Evolutionary conservation across 768 basidiomycete species (phyloP).

Genomic region (Kwoniella sp.): DNA sequence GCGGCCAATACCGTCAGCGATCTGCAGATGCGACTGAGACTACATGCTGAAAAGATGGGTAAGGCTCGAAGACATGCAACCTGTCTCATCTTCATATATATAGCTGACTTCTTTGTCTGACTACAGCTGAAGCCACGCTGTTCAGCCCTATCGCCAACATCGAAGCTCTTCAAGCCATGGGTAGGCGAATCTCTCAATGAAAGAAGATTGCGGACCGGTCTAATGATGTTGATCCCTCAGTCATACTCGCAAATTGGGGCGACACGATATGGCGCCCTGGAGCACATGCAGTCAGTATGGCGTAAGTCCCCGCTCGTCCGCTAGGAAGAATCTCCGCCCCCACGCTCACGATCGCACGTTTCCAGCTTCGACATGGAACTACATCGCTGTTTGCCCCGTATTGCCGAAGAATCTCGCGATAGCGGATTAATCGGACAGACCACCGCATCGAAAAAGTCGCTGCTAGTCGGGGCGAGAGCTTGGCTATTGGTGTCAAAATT

Average conservation of each 20-base stretch:
- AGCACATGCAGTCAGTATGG: conserved; percentile 27
- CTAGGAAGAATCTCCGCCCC: no score
- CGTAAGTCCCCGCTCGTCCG: conserved; percentile 16
- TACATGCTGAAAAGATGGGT: conserved; percentile 29
- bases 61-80: background rate
- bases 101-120: background rate
- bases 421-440: background rate
- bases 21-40: conserved; percentile 18
- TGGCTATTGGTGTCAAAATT: conserved; percentile 23
- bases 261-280: conserved; percentile 30
- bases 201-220: background rate
- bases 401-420: conserved; percentile 7
- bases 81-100: background rate
- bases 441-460: background rate
- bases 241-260: conserved; percentile 30
- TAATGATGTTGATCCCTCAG: conserved; percentile 3
- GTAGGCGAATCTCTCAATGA: conserved; percentile 4
- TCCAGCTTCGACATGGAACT: conserved; percentile 29
- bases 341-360: background rate
- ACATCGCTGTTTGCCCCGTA: conserved; percentile 19
- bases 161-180: conserved; percentile 30
- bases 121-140: conserved; percentile 8
- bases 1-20: conserved; percentile 21
- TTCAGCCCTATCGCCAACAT: conserved; percentile 23
- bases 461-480: conserved; percentile 22